A percentile compares a stretch with the other conserved stretches of the same genome.
phyloP scores from a whole-genome alignment of 1,284 basidiomycete species.

The Gastroboletus turbinatus region DNA sequence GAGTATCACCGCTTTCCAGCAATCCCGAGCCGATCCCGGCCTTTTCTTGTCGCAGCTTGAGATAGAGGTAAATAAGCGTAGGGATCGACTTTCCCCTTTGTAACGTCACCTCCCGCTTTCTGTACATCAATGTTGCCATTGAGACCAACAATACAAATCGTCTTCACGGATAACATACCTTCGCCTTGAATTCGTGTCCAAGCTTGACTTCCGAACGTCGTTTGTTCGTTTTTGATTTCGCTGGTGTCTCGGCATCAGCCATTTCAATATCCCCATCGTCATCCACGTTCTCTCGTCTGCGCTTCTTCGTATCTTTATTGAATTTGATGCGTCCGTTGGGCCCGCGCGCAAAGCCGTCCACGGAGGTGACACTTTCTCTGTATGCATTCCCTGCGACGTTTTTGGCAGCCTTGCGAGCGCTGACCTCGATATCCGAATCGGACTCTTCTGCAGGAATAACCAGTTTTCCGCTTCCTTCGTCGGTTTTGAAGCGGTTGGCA shows the following conservation, averaged over 20 bases:
- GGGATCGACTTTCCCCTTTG: constrained; percentile 83
- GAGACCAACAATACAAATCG: neutral
- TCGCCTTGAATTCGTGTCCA: constrained; percentile 90
- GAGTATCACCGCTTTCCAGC: constrained; percentile 42
- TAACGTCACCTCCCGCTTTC: constrained; percentile 93
- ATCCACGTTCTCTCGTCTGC: constrained; percentile 63
- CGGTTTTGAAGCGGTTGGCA: constrained; percentile 84
- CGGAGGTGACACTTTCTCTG: constrained; percentile 76
- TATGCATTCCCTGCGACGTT: constrained; percentile 82
- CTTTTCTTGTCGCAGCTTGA: constrained; percentile 74
- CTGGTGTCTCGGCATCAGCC: constrained; percentile 47
- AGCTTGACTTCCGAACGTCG: constrained; percentile 60
- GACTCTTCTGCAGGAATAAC: constrained; percentile 72
- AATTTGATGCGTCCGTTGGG: constrained; percentile 88
- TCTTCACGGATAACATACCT: constrained; percentile 43
- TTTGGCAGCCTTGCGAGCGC: constrained; percentile 39
- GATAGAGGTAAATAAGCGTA: constrained; percentile 88
- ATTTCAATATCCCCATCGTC: constrained; percentile 68
- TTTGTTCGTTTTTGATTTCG: constrained; percentile 53
- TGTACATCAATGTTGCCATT: constrained; percentile 33
- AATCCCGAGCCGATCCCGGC: constrained; percentile 49
- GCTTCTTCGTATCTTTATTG: constrained; percentile 95
- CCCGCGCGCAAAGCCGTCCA: constrained; percentile 87
- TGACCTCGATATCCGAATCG: constrained; percentile 41
- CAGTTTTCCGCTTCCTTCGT: constrained; percentile 86